These are phyloP conservation scores for Diaporthe vexans DNA, from an alignment of 2,329 filamentous ascomycete species.

Conservation along the genomic window DNA sequence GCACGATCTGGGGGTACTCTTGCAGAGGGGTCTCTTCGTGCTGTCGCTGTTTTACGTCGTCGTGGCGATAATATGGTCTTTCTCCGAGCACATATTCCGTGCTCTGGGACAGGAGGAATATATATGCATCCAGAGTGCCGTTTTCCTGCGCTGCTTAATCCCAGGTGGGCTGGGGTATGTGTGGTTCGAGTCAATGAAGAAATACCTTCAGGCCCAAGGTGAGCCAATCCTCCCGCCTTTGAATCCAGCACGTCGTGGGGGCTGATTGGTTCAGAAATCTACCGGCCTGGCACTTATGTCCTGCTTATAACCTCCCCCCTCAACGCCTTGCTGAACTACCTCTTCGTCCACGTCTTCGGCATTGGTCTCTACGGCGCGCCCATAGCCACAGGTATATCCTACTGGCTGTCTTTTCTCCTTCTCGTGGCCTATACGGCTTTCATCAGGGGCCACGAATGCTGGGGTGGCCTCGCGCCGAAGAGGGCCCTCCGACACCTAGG, in stretches of 20 bases:
- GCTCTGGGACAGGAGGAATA: constrained; percentile 83
- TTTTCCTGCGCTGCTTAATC: constrained; percentile 80
- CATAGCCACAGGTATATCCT: constrained; percentile 85
- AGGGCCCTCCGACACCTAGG: constrained; percentile 76
- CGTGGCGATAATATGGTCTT: constrained; percentile 80
- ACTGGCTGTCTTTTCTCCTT: constrained; percentile 86
- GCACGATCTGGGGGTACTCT: constrained; percentile 81
- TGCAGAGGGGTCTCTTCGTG: constrained; percentile 83
- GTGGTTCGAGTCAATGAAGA: constrained; percentile 89
- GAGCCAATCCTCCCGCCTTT: constrained; percentile 61
- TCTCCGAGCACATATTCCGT: constrained; percentile 80
- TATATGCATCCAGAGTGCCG: constrained; percentile 80
- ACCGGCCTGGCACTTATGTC: constrained; percentile 85
- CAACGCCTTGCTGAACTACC: constrained; percentile 83
- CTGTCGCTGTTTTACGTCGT: constrained; percentile 80
- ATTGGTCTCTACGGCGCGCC: constrained; percentile 85
- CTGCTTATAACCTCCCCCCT: constrained; percentile 86
- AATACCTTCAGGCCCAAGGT: constrained; percentile 90
- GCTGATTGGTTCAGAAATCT: constrained; percentile 65
- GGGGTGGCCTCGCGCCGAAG: constrained; percentile 78
- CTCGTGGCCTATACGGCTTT: constrained; percentile 81
- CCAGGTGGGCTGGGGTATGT: constrained; percentile 89
- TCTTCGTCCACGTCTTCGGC: constrained; percentile 80
- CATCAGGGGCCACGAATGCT: constrained; percentile 80
- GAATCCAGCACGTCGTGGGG: constrained; percentile 41